Conservation (phyloP, 257 asterid species). For the Coffea canephora region DNA sequence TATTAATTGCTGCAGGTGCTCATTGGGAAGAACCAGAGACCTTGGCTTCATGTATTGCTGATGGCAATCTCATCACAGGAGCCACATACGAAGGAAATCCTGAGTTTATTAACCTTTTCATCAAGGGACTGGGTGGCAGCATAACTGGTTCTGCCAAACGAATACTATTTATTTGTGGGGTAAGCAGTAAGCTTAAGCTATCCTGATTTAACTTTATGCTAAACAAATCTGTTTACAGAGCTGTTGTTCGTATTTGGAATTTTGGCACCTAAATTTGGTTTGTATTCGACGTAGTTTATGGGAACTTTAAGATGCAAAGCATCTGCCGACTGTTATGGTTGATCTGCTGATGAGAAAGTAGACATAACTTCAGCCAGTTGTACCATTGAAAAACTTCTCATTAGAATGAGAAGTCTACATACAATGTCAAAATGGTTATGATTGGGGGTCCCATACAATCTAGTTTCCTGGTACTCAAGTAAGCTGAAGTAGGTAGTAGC, state of each 20-base stretch:
- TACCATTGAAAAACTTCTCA: background rate
- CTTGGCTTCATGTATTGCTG: slow-evolving; percentile 63
- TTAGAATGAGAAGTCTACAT: background rate
- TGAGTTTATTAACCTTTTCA: slow-evolving; percentile 72
- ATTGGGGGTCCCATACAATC: background rate
- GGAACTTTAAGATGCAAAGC: background rate
- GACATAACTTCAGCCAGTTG: background rate
- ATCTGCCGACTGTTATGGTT: background rate
- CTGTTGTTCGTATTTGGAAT: background rate
- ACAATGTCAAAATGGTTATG: background rate
- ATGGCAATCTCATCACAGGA: slow-evolving; percentile 81
- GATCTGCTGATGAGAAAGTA: background rate
- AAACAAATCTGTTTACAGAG: background rate
- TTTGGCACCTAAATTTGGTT: background rate
- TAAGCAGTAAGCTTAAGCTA: slow-evolving; percentile 61
- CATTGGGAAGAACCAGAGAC: slow-evolving; percentile 87
- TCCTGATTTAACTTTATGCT: slow-evolving; percentile 9
- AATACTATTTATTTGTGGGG: slow-evolving; percentile 90
- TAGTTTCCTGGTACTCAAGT: too few relatives aligned
- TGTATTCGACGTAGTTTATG: background rate
- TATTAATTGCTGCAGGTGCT: slow-evolving; percentile 84
- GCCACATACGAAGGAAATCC: slow-evolving; percentile 84
- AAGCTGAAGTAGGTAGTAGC: background rate
- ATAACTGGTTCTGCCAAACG: slow-evolving; percentile 73
- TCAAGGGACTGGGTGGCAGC: slow-evolving; percentile 83